Evolutionary conservation across 73 alveolate genomes (phyloP).

Genomic region (Paramecium octaurelia): DNA sequence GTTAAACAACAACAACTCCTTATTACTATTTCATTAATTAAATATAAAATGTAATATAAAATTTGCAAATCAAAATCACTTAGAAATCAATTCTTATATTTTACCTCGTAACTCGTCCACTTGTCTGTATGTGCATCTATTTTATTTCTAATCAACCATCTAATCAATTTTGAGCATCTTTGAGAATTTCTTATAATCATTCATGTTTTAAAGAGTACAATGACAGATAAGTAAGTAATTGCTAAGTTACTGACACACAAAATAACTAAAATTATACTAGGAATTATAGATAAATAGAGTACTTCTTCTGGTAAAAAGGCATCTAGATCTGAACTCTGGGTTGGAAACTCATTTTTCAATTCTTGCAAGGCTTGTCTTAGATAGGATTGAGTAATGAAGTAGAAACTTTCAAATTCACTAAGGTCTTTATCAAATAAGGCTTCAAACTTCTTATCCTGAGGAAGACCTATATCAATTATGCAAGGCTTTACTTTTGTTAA

Average conservation of each 20-base stretch:
- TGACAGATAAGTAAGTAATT: conserved; percentile 16
- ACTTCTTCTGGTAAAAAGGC: not conserved
- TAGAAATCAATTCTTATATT: conserved; percentile 19
- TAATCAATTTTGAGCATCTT: conserved; percentile 1
- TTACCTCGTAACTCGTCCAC: not conserved
- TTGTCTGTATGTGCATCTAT: not conserved
- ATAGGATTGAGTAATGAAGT: conserved; percentile 53
- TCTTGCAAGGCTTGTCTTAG: conserved; percentile 47
- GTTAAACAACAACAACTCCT: conserved; percentile 44
- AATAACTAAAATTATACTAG: not conserved
- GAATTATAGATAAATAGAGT: not conserved
- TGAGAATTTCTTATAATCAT: conserved; percentile 39
- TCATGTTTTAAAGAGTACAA: not conserved
- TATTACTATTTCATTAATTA: not conserved
- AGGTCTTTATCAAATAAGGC: conserved; percentile 59
- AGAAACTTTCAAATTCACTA: conserved; percentile 62
- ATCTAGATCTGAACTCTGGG: not conserved
- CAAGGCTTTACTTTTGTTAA: not conserved
- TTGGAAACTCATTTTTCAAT: conserved; percentile 7
- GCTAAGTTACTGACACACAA: conserved; percentile 2
- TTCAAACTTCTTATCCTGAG: conserved; percentile 53
- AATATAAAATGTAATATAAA: not conserved
- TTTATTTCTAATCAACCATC: conserved; percentile 26
- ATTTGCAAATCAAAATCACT: not conserved
- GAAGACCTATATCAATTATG: not conserved